A percentile compares a stretch with the other conserved stretches of the same genome.
These are phyloP conservation scores for Ophiorrhiza pumila DNA, from an alignment of 257 asterid species.

Conservation along the genomic window DNA sequence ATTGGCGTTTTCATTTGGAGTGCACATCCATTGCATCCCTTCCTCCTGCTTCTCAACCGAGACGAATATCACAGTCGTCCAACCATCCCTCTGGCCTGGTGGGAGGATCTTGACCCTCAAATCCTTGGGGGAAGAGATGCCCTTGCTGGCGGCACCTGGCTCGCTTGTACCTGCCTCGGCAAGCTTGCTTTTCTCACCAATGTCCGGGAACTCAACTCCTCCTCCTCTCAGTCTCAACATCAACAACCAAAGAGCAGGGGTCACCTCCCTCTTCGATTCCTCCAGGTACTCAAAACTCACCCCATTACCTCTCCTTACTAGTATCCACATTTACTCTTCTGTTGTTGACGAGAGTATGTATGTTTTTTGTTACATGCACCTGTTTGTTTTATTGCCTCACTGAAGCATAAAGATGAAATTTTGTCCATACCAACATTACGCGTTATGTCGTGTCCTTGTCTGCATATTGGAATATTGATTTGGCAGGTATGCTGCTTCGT, in stretches of 20 bases:
- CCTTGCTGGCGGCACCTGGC: constrained; percentile 83
- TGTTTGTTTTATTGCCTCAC: constrained; percentile 20
- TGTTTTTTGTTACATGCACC: not conserved
- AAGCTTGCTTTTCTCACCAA: constrained; percentile 72
- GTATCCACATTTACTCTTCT: no score
- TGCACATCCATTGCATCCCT: constrained; percentile 58
- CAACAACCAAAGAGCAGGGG: constrained; percentile 50
- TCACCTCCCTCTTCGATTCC: constrained; percentile 72
- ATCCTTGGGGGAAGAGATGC: constrained; percentile 78
- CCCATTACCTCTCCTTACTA: not conserved
- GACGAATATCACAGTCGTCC: constrained; percentile 65
- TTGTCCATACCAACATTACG: not conserved
- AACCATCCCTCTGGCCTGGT: constrained; percentile 65
- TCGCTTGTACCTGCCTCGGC: constrained; percentile 51
- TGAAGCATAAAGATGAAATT: not conserved
- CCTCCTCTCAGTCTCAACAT: not conserved
- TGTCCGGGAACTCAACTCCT: constrained; percentile 52
- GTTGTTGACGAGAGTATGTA: no score
- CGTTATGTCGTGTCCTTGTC: no score
- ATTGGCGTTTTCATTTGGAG: constrained; percentile 69
- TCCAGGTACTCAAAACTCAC: constrained; percentile 27
- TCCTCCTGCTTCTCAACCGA: constrained; percentile 68
- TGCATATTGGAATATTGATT: no score
- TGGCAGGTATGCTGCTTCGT: no score
- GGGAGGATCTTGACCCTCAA: constrained; percentile 49